A percentile compares a stretch with the other conserved stretches of the same genome.
Conservation (phyloP, 164 flowering plant species). For the Umbilicus rupestris region DNA sequence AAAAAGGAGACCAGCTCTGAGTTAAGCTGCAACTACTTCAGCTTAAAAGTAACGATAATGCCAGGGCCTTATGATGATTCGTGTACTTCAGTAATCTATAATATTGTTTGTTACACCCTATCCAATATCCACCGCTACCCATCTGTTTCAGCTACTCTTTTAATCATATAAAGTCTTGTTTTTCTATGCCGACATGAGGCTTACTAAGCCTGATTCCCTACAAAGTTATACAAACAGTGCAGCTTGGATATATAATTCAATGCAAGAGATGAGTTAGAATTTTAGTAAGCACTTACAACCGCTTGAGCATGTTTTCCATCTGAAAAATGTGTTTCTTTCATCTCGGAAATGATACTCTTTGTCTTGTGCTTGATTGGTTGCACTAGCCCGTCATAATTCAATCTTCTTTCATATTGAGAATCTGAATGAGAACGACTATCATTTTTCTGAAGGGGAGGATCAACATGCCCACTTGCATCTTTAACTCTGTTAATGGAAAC, state of each 20-base stretch:
- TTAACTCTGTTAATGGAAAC: conserved; percentile 28
- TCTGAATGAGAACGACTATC: conserved; percentile 32
- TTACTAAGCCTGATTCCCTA: background rate
- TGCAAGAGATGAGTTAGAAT: background rate
- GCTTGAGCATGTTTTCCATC: conserved; percentile 33
- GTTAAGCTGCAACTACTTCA: background rate
- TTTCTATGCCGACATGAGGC: background rate
- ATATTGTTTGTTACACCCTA: background rate
- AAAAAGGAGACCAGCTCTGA: background rate
- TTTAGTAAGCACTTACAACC: conserved; percentile 25
- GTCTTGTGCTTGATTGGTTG: conserved; percentile 32
- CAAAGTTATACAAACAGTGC: background rate
- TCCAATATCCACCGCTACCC: background rate
- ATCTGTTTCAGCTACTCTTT: background rate
- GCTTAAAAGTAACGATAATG: background rate
- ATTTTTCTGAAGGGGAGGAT: conserved; percentile 27
- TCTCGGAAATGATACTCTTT: conserved; percentile 36
- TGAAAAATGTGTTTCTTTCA: conserved; percentile 32
- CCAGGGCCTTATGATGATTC: background rate
- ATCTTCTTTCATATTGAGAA: conserved; percentile 26
- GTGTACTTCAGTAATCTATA: background rate
- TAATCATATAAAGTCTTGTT: background rate
- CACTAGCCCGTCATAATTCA: conserved; percentile 25
- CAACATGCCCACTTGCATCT: conserved; percentile 30
- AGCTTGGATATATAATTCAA: background rate